Conservation (phyloP, 148 eudicot genomes). For the Heliosperma pusillum region DNA sequence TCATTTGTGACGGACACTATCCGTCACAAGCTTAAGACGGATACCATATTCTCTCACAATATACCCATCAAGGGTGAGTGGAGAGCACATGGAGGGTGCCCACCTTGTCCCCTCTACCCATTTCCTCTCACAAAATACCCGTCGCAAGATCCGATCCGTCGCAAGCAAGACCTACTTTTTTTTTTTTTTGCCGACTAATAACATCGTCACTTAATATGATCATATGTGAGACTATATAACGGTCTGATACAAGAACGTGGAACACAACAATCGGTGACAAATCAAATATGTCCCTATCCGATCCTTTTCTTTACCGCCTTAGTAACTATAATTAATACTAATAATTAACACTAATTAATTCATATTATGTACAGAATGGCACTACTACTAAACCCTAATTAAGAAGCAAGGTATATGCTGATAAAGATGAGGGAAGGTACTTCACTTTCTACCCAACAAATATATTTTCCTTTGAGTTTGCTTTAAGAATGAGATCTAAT, state of each 20-base stretch:
- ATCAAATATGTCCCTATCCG: constrained; percentile 13
- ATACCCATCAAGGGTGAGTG: too few species aligned
- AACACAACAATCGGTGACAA: constrained; percentile 32
- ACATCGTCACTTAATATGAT: too few species aligned
- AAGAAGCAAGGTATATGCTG: constrained; percentile 43
- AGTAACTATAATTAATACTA: not conserved
- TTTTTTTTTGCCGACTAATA: too few species aligned
- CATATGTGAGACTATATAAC: not conserved
- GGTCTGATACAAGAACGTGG: not conserved
- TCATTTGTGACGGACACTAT: too few species aligned
- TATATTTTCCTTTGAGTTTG: constrained; percentile 24
- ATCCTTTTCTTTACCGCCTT: not conserved
- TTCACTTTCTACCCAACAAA: constrained; percentile 5
- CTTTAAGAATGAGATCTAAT: constrained; percentile 70
- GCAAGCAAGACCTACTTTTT: too few species aligned
- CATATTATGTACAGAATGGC: constrained; percentile 33
- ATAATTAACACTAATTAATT: not conserved
- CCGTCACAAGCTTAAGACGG: too few species aligned
- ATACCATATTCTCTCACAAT: too few species aligned
- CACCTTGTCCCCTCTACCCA: too few species aligned
- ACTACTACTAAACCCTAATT: constrained; percentile 22
- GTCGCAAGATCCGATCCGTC: too few species aligned
- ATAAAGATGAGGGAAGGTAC: constrained; percentile 3
- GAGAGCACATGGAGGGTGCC: too few species aligned
- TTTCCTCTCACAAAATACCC: too few species aligned